These are phyloP conservation scores for Amanita polypyramis DNA, from an alignment of 768 basidiomycete genomes.

Conservation along the genomic window DNA sequence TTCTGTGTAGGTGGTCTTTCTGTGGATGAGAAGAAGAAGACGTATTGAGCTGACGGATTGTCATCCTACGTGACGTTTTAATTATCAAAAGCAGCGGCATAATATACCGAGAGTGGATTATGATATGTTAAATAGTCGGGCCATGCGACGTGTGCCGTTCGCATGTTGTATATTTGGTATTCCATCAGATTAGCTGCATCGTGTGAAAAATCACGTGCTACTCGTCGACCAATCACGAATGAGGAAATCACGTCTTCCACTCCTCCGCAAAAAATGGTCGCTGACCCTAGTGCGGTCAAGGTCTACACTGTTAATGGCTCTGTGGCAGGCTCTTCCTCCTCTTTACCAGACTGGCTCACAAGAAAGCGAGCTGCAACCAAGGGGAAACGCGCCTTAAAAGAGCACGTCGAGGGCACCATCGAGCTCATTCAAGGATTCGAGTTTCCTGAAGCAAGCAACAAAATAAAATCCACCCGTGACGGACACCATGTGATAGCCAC, in stretches of 20 bases:
- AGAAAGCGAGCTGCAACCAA: conserved; percentile 57
- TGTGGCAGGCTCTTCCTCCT: conserved; percentile 75
- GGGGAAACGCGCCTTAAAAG: conserved; percentile 54
- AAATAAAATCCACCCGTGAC: conserved; percentile 82
- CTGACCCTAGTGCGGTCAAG: conserved; percentile 37
- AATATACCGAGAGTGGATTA: conserved; percentile 4
- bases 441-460: conserved; percentile 93
- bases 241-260: not conserved
- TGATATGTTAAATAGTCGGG: not conserved
- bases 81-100: not conserved
- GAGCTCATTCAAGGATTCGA: conserved; percentile 95
- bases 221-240: not conserved
- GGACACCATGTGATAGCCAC: conserved; percentile 91
- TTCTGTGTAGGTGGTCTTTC: conserved; percentile 68
- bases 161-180: not conserved
- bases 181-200: too few species aligned
- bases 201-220: not conserved
- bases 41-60: conserved; percentile 34
- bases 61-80: not conserved
- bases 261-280: conserved; percentile 10
- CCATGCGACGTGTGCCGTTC: not conserved
- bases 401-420: conserved; percentile 75
- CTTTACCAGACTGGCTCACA: conserved; percentile 91
- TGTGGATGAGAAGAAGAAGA: conserved; percentile 99
- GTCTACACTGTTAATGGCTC: conserved; percentile 97